Percentiles rank a stretch among this genome's conserved stretches.
Conservation (phyloP, 2,329 filamentous ascomycete genomes). For the Clonostachys solani region DNA sequence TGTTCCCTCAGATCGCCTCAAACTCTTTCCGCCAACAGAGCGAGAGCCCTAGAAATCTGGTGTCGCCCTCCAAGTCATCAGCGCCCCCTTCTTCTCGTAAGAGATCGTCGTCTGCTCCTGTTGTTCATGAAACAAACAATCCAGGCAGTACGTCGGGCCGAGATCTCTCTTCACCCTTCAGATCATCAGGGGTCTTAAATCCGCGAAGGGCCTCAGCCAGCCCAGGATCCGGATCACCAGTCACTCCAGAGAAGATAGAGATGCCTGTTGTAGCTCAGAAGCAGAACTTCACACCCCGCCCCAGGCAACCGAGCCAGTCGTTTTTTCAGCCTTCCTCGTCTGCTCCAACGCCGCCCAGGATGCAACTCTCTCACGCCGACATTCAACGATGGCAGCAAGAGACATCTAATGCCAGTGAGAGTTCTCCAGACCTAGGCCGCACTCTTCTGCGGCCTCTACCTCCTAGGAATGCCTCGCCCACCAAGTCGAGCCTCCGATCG, state of each 20-base stretch:
- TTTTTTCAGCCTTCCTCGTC: slow-evolving; percentile 27
- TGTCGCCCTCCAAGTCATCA: too few species aligned
- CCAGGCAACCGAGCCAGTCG: slow-evolving; percentile 27
- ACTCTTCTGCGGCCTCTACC: slow-evolving; percentile 41
- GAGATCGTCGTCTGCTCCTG: too few species aligned
- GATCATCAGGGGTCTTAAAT: too few species aligned
- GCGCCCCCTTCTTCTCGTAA: too few species aligned
- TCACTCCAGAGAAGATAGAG: slow-evolving; percentile 22
- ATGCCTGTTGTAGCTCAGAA: slow-evolving; percentile 38
- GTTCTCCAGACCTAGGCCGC: slow-evolving; percentile 29
- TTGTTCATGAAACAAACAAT: too few species aligned
- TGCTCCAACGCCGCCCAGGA: slow-evolving; percentile 28
- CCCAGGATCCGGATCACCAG: slow-evolving; percentile 10
- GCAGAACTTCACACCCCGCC: slow-evolving; percentile 41
- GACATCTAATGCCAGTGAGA: slow-evolving; percentile 28
- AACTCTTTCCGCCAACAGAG: too few species aligned
- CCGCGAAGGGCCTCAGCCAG: too few species aligned
- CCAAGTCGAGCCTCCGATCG: slow-evolving; percentile 53
- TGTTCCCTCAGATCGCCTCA: slow-evolving; percentile 18
- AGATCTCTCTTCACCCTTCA: too few species aligned
- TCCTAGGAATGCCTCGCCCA: slow-evolving; percentile 46
- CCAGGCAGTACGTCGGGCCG: too few species aligned
- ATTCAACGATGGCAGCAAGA: slow-evolving; percentile 36
- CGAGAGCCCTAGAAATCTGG: too few species aligned
- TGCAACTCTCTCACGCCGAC: slow-evolving; percentile 34